These are phyloP conservation scores for Ophiostoma pallidulum DNA, from an alignment of 2,329 filamentous ascomycete genomes.

Conservation along the genomic window DNA sequence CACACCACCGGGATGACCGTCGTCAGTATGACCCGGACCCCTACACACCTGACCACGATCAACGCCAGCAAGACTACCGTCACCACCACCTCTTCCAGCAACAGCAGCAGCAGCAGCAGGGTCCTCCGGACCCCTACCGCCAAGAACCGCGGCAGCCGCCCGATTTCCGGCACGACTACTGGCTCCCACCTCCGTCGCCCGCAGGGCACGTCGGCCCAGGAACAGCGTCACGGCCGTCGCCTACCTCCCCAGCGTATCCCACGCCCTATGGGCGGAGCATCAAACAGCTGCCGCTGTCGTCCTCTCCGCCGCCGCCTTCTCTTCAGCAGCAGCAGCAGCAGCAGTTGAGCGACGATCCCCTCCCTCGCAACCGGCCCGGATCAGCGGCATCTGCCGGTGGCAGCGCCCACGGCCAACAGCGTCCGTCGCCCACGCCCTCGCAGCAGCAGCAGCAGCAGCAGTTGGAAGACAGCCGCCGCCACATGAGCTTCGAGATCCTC, in stretches of 20 bases:
- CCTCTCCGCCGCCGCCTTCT: too few species aligned
- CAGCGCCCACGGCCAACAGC: not conserved
- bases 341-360: slow-evolving; percentile 3
- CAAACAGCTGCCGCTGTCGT: too few species aligned
- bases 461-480: slow-evolving; percentile 9
- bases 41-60: slow-evolving; percentile 44
- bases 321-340: not conserved
- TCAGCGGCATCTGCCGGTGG: slow-evolving; percentile 1
- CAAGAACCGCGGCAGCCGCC: not conserved
- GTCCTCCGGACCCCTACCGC: not conserved
- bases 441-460: too few species aligned
- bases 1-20: slow-evolving; percentile 35
- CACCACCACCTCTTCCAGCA: slow-evolving; percentile 5
- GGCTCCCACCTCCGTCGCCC: not conserved
- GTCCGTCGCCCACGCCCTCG: not conserved
- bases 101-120: not conserved
- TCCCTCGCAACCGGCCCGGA: not conserved
- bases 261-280: not conserved
- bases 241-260: not conserved
- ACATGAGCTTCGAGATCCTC: slow-evolving; percentile 13
- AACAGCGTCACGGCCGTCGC: too few species aligned
- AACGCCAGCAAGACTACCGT: slow-evolving; percentile 24
- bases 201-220: too few species aligned
- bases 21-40: slow-evolving; percentile 48
- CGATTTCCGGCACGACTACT: not conserved